Evolutionary conservation across 352 stramenopile species (phyloP), one percentile per base, ranked within the genome.

Genomic region (Halophytophthora polymorphica): DNA sequence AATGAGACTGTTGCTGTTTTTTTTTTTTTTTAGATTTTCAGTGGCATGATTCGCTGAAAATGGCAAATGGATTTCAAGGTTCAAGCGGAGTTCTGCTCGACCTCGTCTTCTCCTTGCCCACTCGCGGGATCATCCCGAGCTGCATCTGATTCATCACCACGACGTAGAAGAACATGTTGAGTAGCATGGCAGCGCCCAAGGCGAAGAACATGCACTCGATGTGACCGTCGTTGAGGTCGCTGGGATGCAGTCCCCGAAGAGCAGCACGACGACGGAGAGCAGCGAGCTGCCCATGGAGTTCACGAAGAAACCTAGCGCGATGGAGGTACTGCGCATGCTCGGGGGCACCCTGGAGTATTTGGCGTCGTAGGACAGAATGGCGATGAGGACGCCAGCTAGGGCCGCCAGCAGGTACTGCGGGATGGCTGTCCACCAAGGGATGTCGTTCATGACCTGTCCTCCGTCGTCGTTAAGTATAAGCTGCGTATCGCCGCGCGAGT

Each of bases 221-320:
- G 56, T 84, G 55, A 43, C 63, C 60, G 10, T 83, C 50, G 67
- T 84, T 86, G 31, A 86, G 50, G 58, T 84, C 39, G 51, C 48
- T 15, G 56, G 50, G 25, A 86, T 58, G 58, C 67, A 75, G 44
- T 66, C 64, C 43, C 57, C 46, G 55, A 83, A 83, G 55, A 86
- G 66, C 54, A 83, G 67, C 25, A 74, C 77, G 50, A 83, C 65
- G 31, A 71, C 55, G 11, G 71, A 83, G 23, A 70, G 74, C 39
- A 78, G 51, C 31, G 60, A 73, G 40, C 45, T 73, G 41, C 71
- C 71, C 71, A 82, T 86, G 37, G 63, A 74, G 22, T 60, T 58
- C 18, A 64, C 53, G 35, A 75, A 75, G 43, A 69, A 66, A 4
- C 51, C 51, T 14, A 75, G 52, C 17, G 61, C 66, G 19, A 69